Evolutionary conservation across 306 rosid species (phyloP).

Genomic region (Purshia tridentata): DNA sequence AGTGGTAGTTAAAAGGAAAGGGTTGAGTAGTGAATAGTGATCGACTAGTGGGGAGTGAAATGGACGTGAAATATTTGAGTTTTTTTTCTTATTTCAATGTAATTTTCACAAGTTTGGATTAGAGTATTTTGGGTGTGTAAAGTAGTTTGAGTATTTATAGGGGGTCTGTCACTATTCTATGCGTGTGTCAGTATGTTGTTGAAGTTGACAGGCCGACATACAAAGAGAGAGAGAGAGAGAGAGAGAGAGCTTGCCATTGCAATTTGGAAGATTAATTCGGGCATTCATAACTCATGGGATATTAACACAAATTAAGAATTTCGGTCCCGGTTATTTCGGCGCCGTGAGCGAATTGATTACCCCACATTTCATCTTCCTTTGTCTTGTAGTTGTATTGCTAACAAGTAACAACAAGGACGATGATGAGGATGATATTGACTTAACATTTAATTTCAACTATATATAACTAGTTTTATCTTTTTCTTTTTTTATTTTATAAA

Average conservation of each 20-base stretch:
- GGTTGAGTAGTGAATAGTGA: background rate
- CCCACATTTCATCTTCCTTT: background rate
- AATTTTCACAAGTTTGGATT: background rate
- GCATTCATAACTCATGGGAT: slow-evolving; percentile 24
- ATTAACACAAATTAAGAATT: no score
- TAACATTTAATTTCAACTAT: background rate
- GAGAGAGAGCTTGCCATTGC: no score
- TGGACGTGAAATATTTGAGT: slow-evolving; percentile 48
- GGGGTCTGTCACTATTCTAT: no score
- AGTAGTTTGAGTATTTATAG: no score
- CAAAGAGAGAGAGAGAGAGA: no score
- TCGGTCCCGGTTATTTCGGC: slow-evolving; percentile 38
- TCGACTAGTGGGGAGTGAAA: slow-evolving; percentile 27
- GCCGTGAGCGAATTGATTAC: slow-evolving; percentile 36
- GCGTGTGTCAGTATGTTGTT: background rate
- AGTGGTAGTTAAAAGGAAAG: slow-evolving; percentile 25
- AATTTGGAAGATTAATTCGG: background rate
- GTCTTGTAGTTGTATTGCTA: background rate
- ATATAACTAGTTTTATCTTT: no score
- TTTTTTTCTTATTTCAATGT: background rate
- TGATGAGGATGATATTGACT: slow-evolving; percentile 4
- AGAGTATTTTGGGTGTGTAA: background rate
- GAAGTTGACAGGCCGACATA: slow-evolving; percentile 26
- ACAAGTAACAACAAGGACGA: background rate
- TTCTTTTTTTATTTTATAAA: no score